These are phyloP conservation scores for Sphaerulina musiva DNA, from an alignment of 2,329 filamentous ascomycete species.

Conservation along the genomic window DNA sequence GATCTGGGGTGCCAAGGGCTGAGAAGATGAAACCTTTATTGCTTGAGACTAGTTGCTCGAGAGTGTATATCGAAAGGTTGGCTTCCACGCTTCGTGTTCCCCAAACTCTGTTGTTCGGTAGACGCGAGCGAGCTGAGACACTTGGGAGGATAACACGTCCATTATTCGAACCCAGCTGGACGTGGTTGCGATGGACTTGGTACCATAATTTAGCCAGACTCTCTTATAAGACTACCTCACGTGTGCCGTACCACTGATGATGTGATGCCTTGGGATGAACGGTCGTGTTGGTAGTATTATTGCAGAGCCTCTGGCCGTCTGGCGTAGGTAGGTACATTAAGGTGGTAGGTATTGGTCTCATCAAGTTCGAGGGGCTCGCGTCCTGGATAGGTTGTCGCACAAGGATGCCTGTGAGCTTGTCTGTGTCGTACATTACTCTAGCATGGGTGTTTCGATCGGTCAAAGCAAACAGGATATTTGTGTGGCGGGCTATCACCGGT, in stretches of 20 bases:
- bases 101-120: neutral
- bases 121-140: neutral
- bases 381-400: neutral
- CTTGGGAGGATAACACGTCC: neutral
- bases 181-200: neutral
- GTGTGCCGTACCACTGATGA: no score
- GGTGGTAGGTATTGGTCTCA: no score
- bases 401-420: neutral
- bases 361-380: neutral
- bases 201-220: neutral
- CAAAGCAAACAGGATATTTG: neutral
- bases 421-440: neutral
- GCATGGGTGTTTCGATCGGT: neutral
- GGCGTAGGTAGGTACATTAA: no score
- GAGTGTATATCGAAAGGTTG: neutral
- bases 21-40: neutral
- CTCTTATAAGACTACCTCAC: no score
- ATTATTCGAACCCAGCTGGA: neutral
- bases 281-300: no score
- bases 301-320: no score
- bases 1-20: slow-evolving; percentile 18
- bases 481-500: neutral
- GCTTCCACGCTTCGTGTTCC: neutral
- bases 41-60: slow-evolving; percentile 12
- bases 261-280: no score